Evolutionary conservation across 225 moss, liverwort and hornwort genomes (phyloP), one percentile per base, ranked within the genome.

Genomic region (Thuidium tamariscinum): DNA sequence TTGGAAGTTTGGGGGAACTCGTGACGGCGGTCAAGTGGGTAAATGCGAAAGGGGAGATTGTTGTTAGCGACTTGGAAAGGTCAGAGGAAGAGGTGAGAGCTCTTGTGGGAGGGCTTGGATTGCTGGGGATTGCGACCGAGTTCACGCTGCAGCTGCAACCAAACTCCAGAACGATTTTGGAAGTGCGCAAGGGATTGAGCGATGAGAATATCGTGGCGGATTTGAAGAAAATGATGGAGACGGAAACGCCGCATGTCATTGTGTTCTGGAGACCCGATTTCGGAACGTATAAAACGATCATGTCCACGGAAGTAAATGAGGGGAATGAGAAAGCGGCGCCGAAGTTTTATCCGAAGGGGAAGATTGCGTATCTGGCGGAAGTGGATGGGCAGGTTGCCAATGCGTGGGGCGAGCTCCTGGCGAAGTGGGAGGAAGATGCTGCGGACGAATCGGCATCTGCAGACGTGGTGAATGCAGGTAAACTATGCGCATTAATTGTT

Each of bases 191-290:
- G 21, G 61, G 41, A 27, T 42, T 88, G 84, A 88, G 89, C 48
- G 95, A 95, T 66, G 65, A 79, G 2, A 92, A 89, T 67, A 90
- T 95, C 30, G 93, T 78, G 19, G 82, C 86, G 16, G 94, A 94
- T 30, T 16, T 95, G 25, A 89, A 20, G 55, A 52, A 87, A 17
- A 86, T 73, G 25, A 14, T 92, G 61, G 34, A 89, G 36, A 36
- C 60, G 9, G 87, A 92, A 70, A 93, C 94, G 2, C 95, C 94
- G 56, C 88, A 95, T 79, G 69, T 93, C 11, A 82, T 92, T 52
- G 88, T 41, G 54, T 83, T 44, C 42, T 95, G 95, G 95, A 81
- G 90, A 61, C 95, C 94, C 17, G 95, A 95, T 70, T 90, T 90
- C 42, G 87, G 87, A 27, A 73, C 7, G 44, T 95, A 91, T 44